Conservation (phyloP, 768 basidiomycete species). For the Kondoa malvinella region DNA sequence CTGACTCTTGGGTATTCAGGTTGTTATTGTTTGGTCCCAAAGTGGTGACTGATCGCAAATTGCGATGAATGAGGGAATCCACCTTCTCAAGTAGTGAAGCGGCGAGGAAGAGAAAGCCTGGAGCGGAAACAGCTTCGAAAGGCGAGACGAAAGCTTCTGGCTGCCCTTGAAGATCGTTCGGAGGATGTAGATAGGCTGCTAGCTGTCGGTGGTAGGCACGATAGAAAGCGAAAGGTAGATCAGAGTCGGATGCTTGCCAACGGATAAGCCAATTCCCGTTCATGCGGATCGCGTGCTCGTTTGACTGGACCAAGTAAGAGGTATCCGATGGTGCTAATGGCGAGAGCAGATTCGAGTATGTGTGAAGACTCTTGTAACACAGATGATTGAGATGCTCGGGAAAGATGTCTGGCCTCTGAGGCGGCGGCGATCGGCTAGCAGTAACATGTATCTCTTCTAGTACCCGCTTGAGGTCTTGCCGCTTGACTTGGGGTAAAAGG, state of each 20-base stretch:
- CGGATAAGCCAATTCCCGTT: conserved; percentile 33
- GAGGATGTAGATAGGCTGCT: conserved; percentile 25
- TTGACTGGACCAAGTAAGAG: conserved; percentile 1
- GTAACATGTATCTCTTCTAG: conserved; percentile 23
- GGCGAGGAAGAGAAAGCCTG: conserved; percentile 36
- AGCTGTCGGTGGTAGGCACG: conserved; percentile 37
- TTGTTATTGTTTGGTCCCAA: conserved; percentile 26
- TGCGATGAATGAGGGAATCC: conserved; percentile 36
- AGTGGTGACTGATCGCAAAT: conserved; percentile 36
- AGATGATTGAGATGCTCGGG: conserved; percentile 31
- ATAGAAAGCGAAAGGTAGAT: conserved; percentile 37
- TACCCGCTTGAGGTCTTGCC: conserved; percentile 32
- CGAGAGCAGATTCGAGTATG: conserved; percentile 24
- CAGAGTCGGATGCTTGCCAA: conserved; percentile 38
- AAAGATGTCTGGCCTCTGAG: conserved; percentile 18
- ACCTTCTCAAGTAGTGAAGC: conserved; percentile 35
- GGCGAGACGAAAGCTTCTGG: conserved; percentile 10
- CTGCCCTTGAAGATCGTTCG: conserved; percentile 6
- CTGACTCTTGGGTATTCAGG: conserved; percentile 35
- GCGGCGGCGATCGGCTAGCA: conserved; percentile 12
- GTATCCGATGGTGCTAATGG: background rate
- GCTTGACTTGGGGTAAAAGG: conserved; percentile 32
- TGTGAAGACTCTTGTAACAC: conserved; percentile 29
- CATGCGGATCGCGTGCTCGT: conserved; percentile 20
- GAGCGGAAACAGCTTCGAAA: conserved; percentile 29